These are phyloP conservation scores for Acacia pycnantha DNA, from an alignment of 331 rosid genomes.

Conservation along the genomic window DNA sequence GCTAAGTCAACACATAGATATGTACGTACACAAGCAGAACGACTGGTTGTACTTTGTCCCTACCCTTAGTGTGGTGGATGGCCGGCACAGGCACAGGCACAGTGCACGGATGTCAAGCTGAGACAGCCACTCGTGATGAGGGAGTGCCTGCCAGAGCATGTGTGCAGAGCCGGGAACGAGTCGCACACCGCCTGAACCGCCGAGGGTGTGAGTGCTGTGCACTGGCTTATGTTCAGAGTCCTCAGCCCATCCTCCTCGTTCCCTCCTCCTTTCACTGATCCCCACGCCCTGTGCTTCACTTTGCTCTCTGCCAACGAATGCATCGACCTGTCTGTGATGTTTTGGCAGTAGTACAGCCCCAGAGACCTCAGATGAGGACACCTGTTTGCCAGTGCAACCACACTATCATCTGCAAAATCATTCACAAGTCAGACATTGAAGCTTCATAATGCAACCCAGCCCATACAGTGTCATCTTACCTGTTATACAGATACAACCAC, in stretches of 20 bases:
- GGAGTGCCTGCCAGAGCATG: constrained; percentile 90
- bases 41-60: constrained; percentile 25
- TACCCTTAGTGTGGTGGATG: constrained; percentile 64
- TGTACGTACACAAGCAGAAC: constrained; percentile 31
- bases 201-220: constrained; percentile 90
- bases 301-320: constrained; percentile 84
- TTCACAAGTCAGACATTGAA: neutral
- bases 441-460: neutral
- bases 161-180: constrained; percentile 88
- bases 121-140: constrained; percentile 94
- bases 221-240: constrained; percentile 90
- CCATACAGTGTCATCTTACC: constrained; percentile 41
- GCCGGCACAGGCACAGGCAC: constrained; percentile 83
- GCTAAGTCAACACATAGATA: neutral
- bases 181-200: constrained; percentile 95
- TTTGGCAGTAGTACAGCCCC: constrained; percentile 86
- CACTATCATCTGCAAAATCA: constrained; percentile 78
- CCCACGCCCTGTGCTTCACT: constrained; percentile 67
- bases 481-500: constrained; percentile 85
- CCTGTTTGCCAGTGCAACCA: constrained; percentile 78
- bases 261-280: constrained; percentile 45
- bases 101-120: constrained; percentile 79
- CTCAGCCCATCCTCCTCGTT: constrained; percentile 75
- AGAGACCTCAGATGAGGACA: constrained; percentile 84
- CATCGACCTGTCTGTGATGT: constrained; percentile 96